Evolutionary conservation across 1,284 basidiomycete genomes (phyloP).

Genomic region (Kwoniella shivajii): DNA sequence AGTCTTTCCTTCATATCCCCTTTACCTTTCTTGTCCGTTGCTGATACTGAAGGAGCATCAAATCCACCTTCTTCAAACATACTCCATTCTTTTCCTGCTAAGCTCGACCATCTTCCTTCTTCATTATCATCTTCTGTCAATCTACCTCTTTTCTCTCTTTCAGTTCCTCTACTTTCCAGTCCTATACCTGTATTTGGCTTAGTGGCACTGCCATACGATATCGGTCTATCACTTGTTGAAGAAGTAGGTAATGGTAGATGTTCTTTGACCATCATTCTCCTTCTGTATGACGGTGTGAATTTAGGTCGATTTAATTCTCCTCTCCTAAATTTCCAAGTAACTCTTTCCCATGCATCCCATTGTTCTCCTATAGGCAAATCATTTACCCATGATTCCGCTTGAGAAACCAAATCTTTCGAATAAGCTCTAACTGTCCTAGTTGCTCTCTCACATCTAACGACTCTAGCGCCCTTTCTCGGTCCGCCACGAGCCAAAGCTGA

Average conservation of each 20-base stretch:
- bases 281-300: conserved; percentile 38
- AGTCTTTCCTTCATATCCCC: conserved; percentile 61
- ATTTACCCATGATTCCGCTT: conserved; percentile 69
- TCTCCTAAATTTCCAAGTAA: conserved; percentile 30
- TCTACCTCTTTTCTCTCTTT: background rate
- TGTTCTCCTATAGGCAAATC: conserved; percentile 26
- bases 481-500: conserved; percentile 50
- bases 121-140: conserved; percentile 45
- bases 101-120: conserved; percentile 70
- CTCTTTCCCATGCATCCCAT: conserved; percentile 47
- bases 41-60: conserved; percentile 53
- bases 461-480: conserved; percentile 71
- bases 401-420: conserved; percentile 73
- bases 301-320: conserved; percentile 39
- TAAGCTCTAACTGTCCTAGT: conserved; percentile 79
- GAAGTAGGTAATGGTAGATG: conserved; percentile 30
- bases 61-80: conserved; percentile 82
- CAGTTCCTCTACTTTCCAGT: background rate
- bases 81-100: conserved; percentile 84
- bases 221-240: conserved; percentile 3
- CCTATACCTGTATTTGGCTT: background rate
- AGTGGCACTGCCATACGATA: conserved; percentile 21
- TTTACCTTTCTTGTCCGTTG: background rate
- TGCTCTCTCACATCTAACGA: conserved; percentile 69
- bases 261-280: conserved; percentile 43